Evolutionary conservation across 768 basidiomycete genomes (phyloP).

Genomic region (Mycena crocata): DNA sequence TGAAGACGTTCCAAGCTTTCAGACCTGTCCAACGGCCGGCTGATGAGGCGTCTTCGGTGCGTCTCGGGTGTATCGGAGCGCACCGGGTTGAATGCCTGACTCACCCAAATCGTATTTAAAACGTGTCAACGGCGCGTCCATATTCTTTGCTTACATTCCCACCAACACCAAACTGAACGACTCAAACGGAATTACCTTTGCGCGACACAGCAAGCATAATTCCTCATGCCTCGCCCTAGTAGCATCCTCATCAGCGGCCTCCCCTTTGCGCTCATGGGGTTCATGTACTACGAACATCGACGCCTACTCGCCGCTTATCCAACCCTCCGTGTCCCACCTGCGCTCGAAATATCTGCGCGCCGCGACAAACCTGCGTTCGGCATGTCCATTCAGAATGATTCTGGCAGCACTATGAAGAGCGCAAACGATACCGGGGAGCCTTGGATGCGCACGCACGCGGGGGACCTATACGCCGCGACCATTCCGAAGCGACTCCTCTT

Average conservation of each 20-base stretch:
- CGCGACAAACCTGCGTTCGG: conserved; percentile 19
- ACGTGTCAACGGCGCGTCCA: neutral
- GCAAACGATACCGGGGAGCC: neutral
- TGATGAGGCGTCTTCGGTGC: too few species aligned
- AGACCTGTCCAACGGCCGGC: too few species aligned
- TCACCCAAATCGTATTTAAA: neutral
- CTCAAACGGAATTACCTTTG: too few species aligned
- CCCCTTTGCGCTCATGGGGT: conserved; percentile 3
- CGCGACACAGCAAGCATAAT: neutral
- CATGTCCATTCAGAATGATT: neutral
- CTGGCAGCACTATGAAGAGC: neutral
- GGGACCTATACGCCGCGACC: conserved; percentile 18
- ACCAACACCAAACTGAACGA: too few species aligned
- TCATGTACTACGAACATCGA: conserved; percentile 11
- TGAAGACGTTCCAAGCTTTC: too few species aligned
- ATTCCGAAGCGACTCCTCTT: conserved; percentile 5
- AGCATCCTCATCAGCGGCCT: neutral
- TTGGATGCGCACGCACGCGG: conserved; percentile 17
- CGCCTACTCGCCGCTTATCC: conserved; percentile 13
- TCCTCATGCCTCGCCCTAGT: neutral
- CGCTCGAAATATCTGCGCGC: conserved; percentile 19
- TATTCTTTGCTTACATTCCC: neutral
- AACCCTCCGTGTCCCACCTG: conserved; percentile 7
- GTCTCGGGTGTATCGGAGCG: conserved; percentile 4
- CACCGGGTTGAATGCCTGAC: too few species aligned